Conservation (phyloP, 1,139 yeast genomes). For the Pichia sp. region DNA sequence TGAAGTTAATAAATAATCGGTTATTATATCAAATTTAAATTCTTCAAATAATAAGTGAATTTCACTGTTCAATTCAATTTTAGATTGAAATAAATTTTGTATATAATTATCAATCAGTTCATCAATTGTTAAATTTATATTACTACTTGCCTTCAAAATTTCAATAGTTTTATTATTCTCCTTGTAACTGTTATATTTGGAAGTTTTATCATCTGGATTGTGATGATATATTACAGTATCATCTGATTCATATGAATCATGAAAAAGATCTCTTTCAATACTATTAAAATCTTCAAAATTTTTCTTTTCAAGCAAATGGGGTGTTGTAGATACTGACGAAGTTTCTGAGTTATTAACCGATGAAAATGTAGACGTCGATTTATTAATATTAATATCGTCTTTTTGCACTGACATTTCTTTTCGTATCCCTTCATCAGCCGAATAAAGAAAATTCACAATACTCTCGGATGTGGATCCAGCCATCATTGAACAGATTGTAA, state of each 20-base stretch:
- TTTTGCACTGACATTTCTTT: not conserved
- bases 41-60: conserved; percentile 19
- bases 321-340: conserved; percentile 4
- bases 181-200: not conserved
- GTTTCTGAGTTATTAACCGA: not conserved
- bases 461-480: not conserved
- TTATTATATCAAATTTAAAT: conserved; percentile 26
- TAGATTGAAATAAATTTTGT: not conserved
- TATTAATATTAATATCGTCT: not conserved
- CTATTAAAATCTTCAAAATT: not conserved
- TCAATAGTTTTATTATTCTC: not conserved
- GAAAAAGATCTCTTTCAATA: too few species aligned
- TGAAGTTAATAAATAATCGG: conserved; percentile 15
- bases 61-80: conserved; percentile 1
- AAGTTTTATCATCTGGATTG: too few species aligned
- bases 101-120: conserved; percentile 2
- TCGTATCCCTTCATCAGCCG: not conserved
- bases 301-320: not conserved
- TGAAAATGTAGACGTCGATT: not conserved
- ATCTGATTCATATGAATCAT: conserved; percentile 4
- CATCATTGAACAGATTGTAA: not conserved
- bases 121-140: not conserved
- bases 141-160: not conserved
- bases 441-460: too few species aligned
- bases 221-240: conserved; percentile 7